Evolutionary conservation across 345 rosid species (phyloP), one percentile per base, ranked within the genome.

Genomic region (Populus tremula): DNA sequence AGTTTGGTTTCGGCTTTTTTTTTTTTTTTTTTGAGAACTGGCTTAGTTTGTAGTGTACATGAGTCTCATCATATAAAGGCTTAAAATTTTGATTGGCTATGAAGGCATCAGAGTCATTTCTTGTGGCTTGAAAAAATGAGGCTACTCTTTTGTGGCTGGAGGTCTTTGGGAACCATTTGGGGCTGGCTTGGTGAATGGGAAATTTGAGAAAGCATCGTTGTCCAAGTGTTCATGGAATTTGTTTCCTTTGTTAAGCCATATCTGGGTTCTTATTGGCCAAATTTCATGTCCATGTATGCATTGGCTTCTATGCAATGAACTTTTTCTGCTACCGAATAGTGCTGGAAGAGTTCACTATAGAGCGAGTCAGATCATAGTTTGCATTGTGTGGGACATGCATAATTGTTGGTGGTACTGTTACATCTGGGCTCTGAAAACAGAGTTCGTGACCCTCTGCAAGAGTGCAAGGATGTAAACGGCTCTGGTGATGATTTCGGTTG

Each of bases 321-420:
- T 69, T 75, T 54, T 35, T 78, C 63, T 77, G 10, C 6, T 43
- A 38, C 31, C 27, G 70, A 64, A 38, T 9, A 65, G 38, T 18
- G 66, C 64, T 78, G 39, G 2, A 70, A 63, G 73, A 76, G 41
- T 76, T 76, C 25, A 25, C 49, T 9, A 11, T 41, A 41, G 45
- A 29, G 68, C 29, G 27, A 59, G 63, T 59, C 63, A 10, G 63
- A 59, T 59, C 29, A 10, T 59, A 59, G 70, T 41, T 77, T 41
- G n/a, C 8, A 20, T 11, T 27, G 41, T 36, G 7, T 64, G 31
- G 47, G 27, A 39, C 17, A 2, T 6, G 70, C 70, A 21, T 66
- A 16, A n/a, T n/a, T 33, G 71, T 21, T 64, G 77, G 47, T 8
- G 47, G 25, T 65, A 18, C 5, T 23, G 5, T 16, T 10, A 18